Base-by-base conservation (phyloP, 257 asterid genomes). In the Cordia subcordata region DNA sequence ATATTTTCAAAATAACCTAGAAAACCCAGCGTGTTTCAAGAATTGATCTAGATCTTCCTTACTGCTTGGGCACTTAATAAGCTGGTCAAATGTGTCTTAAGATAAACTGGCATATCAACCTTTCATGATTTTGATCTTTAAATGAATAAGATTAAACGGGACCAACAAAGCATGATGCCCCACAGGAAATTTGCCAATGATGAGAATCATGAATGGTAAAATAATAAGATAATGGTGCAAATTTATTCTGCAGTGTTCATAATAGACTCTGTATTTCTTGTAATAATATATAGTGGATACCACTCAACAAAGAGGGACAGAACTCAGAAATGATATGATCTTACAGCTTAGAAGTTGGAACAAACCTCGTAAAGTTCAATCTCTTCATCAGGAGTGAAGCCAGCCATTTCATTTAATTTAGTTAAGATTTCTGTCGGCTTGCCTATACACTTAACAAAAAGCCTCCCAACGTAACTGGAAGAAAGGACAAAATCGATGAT, bases 351-450 rank as follows among this genome's bases (percentile, higher is more conserved):
- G 35, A 27, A 27, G 35, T 38, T 52, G 23, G 21, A 56, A 49
- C 53, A 58, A 66, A 86, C 96, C 94, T 88, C 96, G 72, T 73
- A 86, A 44, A 89, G 85, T 55, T 84, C 94, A 60, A 89, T 80
- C 61, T 86, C 87, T 67, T 82, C 95, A 67, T 82, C 87, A 44
- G 87, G 80, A 68, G 81, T 68, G 70, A 75, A 85, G 58, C 87
- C 92, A 68, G 85, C 90, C 85, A 88, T 66, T 66, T 81, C 87
- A 75, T 79, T 83, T 65, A 88, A 85, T 75, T 76, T 81, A 57
- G 61, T 53, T 58, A 83, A 42, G 61, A 85, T 75, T 50, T 88
- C 94, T 16, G 65, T 50, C 49, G 96, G 96, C 78, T 76, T 85
- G 56, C 87, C 79, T 53, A 50, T 66, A 55, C 75, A 72, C 64